phyloP scores from a whole-genome alignment of 257 asterid genomes.

The Fraxinus pennsylvanica region DNA sequence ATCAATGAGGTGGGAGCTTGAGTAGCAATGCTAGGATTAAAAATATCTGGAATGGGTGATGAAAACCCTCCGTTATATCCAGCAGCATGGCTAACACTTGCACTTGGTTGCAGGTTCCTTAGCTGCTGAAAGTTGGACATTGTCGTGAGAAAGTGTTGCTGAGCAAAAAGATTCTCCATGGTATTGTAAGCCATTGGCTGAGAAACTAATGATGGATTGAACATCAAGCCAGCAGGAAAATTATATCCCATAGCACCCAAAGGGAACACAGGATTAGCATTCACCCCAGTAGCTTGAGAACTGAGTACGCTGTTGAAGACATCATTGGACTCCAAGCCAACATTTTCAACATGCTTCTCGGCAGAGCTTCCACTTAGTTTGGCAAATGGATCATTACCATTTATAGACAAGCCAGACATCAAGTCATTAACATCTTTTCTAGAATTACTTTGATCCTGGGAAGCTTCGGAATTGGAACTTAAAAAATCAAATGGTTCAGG shows the following conservation, averaged over 20 bases:
- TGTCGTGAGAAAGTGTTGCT: slow-evolving; percentile 80
- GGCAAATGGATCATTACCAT: slow-evolving; percentile 44
- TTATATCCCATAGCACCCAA: slow-evolving; percentile 64
- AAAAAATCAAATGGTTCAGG: slow-evolving; percentile 66
- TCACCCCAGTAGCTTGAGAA: slow-evolving; percentile 59
- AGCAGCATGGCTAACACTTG: slow-evolving; percentile 39
- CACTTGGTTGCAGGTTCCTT: slow-evolving; percentile 52
- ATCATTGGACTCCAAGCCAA: slow-evolving; percentile 39
- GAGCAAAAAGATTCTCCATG: slow-evolving; percentile 68
- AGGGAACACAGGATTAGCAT: slow-evolving; percentile 56
- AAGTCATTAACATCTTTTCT: slow-evolving; percentile 53
- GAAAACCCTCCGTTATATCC: slow-evolving; percentile 50
- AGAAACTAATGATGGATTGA: slow-evolving; percentile 66
- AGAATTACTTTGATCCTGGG: slow-evolving; percentile 37
- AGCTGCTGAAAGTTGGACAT: slow-evolving; percentile 85
- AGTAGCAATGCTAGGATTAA: slow-evolving; percentile 61
- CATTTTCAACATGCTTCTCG: slow-evolving; percentile 33
- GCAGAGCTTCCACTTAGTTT: slow-evolving; percentile 42
- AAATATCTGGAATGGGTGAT: slow-evolving; percentile 77
- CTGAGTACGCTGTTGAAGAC: slow-evolving; percentile 46
- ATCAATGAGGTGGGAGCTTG: slow-evolving; percentile 80
- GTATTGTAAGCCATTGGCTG: slow-evolving; percentile 59
- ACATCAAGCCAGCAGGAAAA: slow-evolving; percentile 61
- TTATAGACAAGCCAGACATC: slow-evolving; percentile 59
- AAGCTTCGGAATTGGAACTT: slow-evolving; percentile 47